Evolutionary conservation across 352 stramenopile genomes (phyloP).

Genomic region (Phytophthora capsici): DNA sequence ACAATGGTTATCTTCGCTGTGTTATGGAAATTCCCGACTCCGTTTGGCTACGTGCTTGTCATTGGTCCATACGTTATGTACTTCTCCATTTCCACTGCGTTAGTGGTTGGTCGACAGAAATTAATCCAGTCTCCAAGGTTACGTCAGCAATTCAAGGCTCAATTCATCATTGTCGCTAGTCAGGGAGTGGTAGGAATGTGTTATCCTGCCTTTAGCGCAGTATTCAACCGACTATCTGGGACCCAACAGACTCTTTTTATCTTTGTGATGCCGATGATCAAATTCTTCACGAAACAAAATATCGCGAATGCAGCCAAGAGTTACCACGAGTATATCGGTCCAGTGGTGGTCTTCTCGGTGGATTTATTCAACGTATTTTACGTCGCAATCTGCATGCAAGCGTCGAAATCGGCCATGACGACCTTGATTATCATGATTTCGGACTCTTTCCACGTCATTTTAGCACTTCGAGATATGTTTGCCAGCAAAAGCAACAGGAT

Average conservation of each 20-base stretch:
- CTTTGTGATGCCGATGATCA: constrained; percentile 28
- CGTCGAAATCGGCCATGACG: constrained; percentile 9
- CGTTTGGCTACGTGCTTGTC: constrained; percentile 26
- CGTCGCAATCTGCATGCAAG: constrained; percentile 38
- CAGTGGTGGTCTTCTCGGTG: constrained; percentile 32
- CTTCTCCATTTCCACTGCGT: constrained; percentile 7
- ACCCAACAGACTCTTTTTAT: constrained; percentile 18
- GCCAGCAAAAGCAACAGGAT: background rate
- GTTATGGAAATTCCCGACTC: constrained; percentile 31
- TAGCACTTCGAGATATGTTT: constrained; percentile 20
- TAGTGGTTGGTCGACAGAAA: constrained; percentile 5
- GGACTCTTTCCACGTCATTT: constrained; percentile 7
- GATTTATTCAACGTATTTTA: constrained; percentile 40
- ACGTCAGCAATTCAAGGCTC: constrained; percentile 6
- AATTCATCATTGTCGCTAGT: constrained; percentile 15
- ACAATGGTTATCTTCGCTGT: constrained; percentile 3
- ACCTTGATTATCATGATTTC: constrained; percentile 15
- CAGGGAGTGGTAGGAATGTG: constrained; percentile 22
- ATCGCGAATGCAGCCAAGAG: constrained; percentile 8
- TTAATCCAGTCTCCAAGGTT: background rate
- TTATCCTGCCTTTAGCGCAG: constrained; percentile 25
- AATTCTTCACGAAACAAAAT: constrained; percentile 35
- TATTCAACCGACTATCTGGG: constrained; percentile 15
- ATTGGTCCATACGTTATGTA: constrained; percentile 7
- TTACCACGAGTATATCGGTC: constrained; percentile 27